Evolutionary conservation across 2,329 filamentous ascomycete species (phyloP), one percentile per base, ranked within the genome.

Genomic region (Ceratocystiopsis minuta): DNA sequence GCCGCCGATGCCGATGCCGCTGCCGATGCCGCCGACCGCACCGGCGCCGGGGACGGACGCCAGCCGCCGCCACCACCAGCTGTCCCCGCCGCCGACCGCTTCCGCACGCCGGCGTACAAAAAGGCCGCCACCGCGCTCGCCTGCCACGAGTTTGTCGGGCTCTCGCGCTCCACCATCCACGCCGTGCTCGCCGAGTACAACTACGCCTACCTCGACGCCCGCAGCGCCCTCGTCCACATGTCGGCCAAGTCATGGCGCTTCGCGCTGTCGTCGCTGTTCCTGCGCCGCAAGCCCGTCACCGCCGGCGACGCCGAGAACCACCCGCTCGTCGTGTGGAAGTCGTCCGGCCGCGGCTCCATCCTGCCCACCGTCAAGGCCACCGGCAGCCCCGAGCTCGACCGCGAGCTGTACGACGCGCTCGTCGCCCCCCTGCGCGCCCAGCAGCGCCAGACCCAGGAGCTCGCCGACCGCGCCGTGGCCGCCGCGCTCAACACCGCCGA

Each of bases 181-280:
- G 82, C 78, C 10, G 81, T 90, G 9, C 68, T 90, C 38, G 82
- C 81, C 39, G 83, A 90, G 57, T 75, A 71, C 53, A 90, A 90
- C 59, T 77, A 82, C 58, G 80, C 78, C 10, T 90, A 88, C 52
- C 73, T 79, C 17, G 70, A 78, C 28, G 77, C 80, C 13, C 70
- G 82, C 33, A 72, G 70, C 15, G 81, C 78, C 2, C 69, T 90
- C 15, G 70, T 81, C 41, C 68, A 67, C 2, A 59, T 88, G 13
- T 76, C 78, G 7, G 72, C 72, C 37, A 81, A 77, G 55, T 84
- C 82, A 32, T 90, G 83, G 83, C 72, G 80, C 38, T 81, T 79
- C 46, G 76, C 79, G 33, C 65, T 88, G 41, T 75, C 79, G 1
- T 75, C 72, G 10, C 64, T 87, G n/a, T 71, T 87, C 50, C 66